Evolutionary conservation across 2,329 filamentous ascomycete species (phyloP), one percentile per base, ranked within the genome.

Genomic region (Aspergillus costaricaensis): DNA sequence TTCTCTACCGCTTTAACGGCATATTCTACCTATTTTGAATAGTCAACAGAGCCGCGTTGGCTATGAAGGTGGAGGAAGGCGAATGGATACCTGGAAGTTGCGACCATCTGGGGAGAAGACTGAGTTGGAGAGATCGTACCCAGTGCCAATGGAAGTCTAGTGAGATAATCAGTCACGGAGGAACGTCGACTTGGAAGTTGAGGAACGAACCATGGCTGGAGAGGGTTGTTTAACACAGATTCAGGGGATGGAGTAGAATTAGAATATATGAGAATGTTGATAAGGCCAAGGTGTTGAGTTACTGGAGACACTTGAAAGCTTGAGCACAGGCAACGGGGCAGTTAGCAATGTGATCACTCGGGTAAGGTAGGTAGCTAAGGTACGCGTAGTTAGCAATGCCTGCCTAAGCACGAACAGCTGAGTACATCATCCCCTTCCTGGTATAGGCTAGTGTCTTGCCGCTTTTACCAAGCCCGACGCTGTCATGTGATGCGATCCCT

Each of bases 41-140:
- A 4, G 60, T 72, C 15, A 72, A 66, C 39, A 58, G 7, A 14
- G 32, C 27, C 49, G 39, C 10, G 6, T 41, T n/a, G 27, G 14
- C n/a, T 23, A 10, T 41, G 27, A n/a, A 5, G 12, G 19, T 54
- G 17, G 17, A 30, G 25, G 21, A 10, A 12, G 25, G 32, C 53
- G 17, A 23, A 52, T 47, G 10, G 58, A 64, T 76, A 96, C 92
- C 81, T 99, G 95, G 80, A 99, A 99, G 80, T 99, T 99, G 72
- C 95, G 91, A 76, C 95, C 95, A 82, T 99, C 95, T 68, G 95
- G 95, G 52, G 95, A 98, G 85, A 98, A 99, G 83, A 98, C 96
- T 75, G 95, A 98, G 86, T 99, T 99, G 78, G 92, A 92, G 73
- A 99, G 90, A 87, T 99, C 95, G 83, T 99, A 99, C 76, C 95